phyloP scores from a whole-genome alignment of 2,329 filamentous ascomycete genomes.

The Aspergillus sp. region DNA sequence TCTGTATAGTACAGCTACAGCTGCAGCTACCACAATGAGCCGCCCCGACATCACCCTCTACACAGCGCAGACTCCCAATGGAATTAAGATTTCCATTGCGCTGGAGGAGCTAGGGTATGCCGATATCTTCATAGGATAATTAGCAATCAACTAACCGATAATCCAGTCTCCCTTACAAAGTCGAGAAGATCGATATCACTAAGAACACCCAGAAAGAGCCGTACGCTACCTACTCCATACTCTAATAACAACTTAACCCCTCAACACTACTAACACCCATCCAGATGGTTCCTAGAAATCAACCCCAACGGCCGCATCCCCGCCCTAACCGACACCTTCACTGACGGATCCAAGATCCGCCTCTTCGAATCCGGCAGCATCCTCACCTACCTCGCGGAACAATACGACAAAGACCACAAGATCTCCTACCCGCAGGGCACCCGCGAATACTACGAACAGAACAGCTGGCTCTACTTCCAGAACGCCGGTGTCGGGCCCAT shows the following conservation, averaged over 20 bases:
- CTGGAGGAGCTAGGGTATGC: conserved; percentile 73
- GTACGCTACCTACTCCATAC: conserved; percentile 22
- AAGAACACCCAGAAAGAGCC: conserved; percentile 78
- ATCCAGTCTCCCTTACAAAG: conserved; percentile 69
- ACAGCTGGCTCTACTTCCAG: conserved; percentile 77
- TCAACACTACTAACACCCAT: background rate
- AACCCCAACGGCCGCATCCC: conserved; percentile 94
- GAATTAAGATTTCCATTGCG: conserved; percentile 84
- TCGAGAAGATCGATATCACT: conserved; percentile 68
- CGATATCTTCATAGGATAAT: background rate
- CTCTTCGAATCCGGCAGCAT: conserved; percentile 85
- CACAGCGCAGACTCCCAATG: conserved; percentile 81
- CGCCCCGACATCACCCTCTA: conserved; percentile 73
- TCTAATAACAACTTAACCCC: too few species aligned
- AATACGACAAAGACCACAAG: conserved; percentile 80
- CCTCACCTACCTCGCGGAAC: conserved; percentile 78
- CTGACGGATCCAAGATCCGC: conserved; percentile 70
- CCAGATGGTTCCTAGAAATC: conserved; percentile 79
- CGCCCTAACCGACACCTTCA: conserved; percentile 76
- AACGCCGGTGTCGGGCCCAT: conserved; percentile 80
- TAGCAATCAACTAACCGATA: conserved; percentile 18
- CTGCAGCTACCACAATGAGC: conserved; percentile 26
- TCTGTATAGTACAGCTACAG: background rate
- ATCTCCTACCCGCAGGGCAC: conserved; percentile 74
- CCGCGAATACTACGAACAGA: conserved; percentile 75